Evolutionary conservation across 768 basidiomycete species (phyloP), one percentile per base, ranked within the genome.

Genomic region (Phylloporus rhodoxanthus): DNA sequence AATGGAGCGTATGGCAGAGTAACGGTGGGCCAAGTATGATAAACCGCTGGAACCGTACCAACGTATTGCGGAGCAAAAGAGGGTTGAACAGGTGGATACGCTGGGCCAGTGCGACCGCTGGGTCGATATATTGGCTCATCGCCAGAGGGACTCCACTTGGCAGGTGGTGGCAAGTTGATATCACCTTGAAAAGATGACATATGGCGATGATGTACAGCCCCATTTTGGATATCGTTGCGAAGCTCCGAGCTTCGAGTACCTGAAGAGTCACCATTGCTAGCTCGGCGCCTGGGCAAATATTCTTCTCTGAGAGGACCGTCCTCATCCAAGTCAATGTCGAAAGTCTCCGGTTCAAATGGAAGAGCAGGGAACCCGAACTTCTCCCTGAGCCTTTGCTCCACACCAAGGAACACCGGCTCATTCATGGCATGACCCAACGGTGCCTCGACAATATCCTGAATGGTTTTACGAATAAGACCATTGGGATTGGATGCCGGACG

Each of bases 301-400:
- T 91, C 87, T 60, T 88, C 85, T 43, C 87, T 72, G 43, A 91
- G 72, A 29, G 88, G 88, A 2, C 88, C 88, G 60, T 89, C 87
- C 63, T 87, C 84, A 56, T 91, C 88, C 37, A 91, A 72, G 67
- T 91, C 82, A 45, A 91, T 86, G 59, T 89, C 87, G 34, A 80
- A 64, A 3, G 75, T 72, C 51, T 84, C 82, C 0, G 45, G n/a
- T 44, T 74, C 68, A 11, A 58, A 65, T 57, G 64, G 58, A 17
- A 67, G 66, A 42, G 69, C 61, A 48, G 77, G 70, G 54, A 72
- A 71, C 47, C 79, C 78, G 17, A 73, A 50, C 39, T 72, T 75
- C 51, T 82, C 80, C 53, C 69, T 72, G 52, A 75, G 75, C 47
- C 82, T 75, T 47, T 84, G 81, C 43, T 87, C 86, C 28, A 88